Conservation (phyloP, 306 rosid genomes). For the Glycine soja region DNA sequence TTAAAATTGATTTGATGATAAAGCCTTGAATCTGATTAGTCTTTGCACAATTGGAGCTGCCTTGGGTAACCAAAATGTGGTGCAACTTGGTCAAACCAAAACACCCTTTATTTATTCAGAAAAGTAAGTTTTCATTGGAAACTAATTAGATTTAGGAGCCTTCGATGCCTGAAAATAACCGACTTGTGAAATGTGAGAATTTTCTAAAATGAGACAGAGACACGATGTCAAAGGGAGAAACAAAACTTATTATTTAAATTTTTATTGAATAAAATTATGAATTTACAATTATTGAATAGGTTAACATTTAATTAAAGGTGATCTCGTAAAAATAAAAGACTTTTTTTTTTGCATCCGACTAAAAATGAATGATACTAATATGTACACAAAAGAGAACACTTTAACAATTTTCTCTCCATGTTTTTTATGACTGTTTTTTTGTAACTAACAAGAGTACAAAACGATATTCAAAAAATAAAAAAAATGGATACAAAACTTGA, state of each 20-base stretch:
- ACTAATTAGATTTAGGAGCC: not conserved
- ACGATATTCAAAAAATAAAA: too few species aligned
- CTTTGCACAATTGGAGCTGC: not conserved
- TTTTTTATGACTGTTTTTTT: too few species aligned
- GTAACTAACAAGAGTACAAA: too few species aligned
- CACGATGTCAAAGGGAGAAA: not conserved
- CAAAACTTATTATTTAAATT: too few species aligned
- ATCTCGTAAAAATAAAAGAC: not conserved
- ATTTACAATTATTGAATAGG: conserved; percentile 1
- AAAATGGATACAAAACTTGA: too few species aligned
- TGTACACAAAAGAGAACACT: not conserved
- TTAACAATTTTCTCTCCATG: too few species aligned
- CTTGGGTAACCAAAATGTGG: not conserved
- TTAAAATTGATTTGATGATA: conserved; percentile 41
- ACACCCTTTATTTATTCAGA: not conserved
- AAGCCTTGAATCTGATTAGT: not conserved
- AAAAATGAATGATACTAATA: not conserved
- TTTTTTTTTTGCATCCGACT: not conserved
- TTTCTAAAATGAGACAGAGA: not conserved
- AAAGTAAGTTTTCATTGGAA: not conserved
- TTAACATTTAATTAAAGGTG: not conserved
- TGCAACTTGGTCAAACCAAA: conserved; percentile 23
- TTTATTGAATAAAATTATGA: not conserved
- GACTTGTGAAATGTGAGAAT: not conserved
- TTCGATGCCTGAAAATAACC: not conserved